These are phyloP conservation scores for Rubus idaeus DNA, from an alignment of 306 rosid species.

Conservation along the genomic window DNA sequence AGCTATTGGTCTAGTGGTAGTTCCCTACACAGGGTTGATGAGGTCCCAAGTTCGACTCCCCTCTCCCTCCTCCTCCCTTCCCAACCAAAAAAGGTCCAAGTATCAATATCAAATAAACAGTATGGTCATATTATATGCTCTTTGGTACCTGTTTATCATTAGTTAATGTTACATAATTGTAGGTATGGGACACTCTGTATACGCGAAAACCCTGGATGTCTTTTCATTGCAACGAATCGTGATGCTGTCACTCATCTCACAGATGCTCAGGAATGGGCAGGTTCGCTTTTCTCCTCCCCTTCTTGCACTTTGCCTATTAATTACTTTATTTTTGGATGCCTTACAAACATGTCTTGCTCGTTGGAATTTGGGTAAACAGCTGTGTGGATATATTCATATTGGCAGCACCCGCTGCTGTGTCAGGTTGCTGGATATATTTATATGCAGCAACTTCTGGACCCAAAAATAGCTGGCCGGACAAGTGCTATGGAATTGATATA, in stretches of 20 bases:
- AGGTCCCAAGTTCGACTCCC: not conserved
- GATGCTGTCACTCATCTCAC: conserved; percentile 99
- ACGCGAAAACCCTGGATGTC: conserved; percentile 98
- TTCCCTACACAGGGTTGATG: not conserved
- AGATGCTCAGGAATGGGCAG: conserved; percentile 99
- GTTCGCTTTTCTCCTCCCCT: conserved; percentile 40
- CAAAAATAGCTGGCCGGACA: not conserved
- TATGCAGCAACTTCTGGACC: not conserved
- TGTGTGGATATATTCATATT: not conserved
- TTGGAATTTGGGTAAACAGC: not conserved
- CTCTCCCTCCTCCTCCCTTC: not conserved
- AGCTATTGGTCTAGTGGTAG: not conserved
- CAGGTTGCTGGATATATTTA: not conserved
- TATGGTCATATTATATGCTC: conserved; percentile 5
- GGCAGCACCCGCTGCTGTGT: not conserved
- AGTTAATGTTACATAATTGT: conserved; percentile 25
- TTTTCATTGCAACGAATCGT: conserved; percentile 93
- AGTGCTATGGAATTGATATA: not conserved
- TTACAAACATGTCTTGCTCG: not conserved
- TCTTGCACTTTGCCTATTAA: not conserved
- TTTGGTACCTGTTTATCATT: not conserved
- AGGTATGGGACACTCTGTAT: conserved; percentile 96
- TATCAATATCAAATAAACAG: not conserved
- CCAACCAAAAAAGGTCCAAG: not conserved
- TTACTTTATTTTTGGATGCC: not conserved